These are phyloP conservation scores for Pycnococcus provasolii DNA, from an alignment of 139 green algal genomes.

Conservation along the genomic window DNA sequence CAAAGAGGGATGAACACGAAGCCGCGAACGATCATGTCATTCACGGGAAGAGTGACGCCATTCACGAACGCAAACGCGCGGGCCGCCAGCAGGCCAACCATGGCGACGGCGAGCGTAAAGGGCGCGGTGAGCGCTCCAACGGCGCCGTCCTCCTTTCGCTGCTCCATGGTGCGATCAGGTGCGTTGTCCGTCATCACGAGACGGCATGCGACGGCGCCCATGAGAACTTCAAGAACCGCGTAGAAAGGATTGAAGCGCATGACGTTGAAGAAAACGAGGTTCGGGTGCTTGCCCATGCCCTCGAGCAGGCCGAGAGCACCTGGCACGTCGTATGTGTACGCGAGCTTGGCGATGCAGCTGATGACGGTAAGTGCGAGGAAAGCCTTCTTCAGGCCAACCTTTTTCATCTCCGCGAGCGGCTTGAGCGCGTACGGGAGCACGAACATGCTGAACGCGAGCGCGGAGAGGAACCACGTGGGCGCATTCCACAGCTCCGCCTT, in stretches of 20 bases:
- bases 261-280: slow-evolving; percentile 24
- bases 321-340: slow-evolving; percentile 27
- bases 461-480: slow-evolving; percentile 32
- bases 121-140: no score
- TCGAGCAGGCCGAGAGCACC: slow-evolving; percentile 18
- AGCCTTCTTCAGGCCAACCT: slow-evolving; percentile 7
- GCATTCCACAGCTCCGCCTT: slow-evolving; percentile 34
- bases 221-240: slow-evolving; percentile 24
- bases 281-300: slow-evolving; percentile 23
- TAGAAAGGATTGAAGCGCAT: slow-evolving; percentile 26
- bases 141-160: background rate
- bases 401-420: slow-evolving; percentile 11
- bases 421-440: slow-evolving; percentile 24
- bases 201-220: slow-evolving; percentile 20
- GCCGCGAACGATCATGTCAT: slow-evolving; percentile 18
- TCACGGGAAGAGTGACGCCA: slow-evolving; percentile 6
- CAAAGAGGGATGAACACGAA: slow-evolving; percentile 28
- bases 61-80: slow-evolving; percentile 2
- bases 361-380: slow-evolving; percentile 13
- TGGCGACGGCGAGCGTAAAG: slow-evolving; percentile 1
- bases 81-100: slow-evolving; percentile 15
- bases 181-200: slow-evolving; percentile 21
- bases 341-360: slow-evolving; percentile 23
- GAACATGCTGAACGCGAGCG: slow-evolving; percentile 25
- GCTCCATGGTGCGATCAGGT: background rate